These are phyloP conservation scores for Sarocladiaceae sp. DNA, from an alignment of 2,329 filamentous ascomycete species.

Conservation along the genomic window DNA sequence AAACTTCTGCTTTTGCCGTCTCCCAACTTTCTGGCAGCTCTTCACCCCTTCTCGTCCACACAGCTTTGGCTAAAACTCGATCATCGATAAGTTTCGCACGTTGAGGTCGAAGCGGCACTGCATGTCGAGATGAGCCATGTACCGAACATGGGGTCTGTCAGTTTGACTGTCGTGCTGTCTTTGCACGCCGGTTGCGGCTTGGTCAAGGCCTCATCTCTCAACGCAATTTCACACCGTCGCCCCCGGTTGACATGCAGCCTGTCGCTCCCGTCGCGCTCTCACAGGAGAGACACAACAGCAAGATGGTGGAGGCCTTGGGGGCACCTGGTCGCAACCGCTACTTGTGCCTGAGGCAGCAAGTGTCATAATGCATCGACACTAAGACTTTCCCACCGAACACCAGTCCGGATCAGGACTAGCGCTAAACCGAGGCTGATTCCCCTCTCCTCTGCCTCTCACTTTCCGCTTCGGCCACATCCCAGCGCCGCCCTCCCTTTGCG, in stretches of 20 bases:
- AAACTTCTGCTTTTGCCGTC: conserved; percentile 1
- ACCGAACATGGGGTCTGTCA: not conserved
- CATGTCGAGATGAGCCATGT: not conserved
- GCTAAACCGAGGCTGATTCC: conserved; percentile 7
- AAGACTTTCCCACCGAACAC: not conserved
- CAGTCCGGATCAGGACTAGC: not conserved
- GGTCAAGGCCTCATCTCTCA: not conserved
- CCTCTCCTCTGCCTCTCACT: conserved; percentile 6
- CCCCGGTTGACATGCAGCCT: not conserved
- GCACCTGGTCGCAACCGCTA: no score
- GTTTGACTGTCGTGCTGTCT: not conserved
- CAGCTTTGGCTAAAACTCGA: conserved; percentile 1
- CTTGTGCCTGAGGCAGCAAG: conserved; percentile 6
- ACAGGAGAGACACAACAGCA: not conserved
- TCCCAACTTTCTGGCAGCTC: conserved; percentile 1
- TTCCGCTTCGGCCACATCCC: conserved; percentile 7
- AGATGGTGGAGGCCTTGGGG: not conserved
- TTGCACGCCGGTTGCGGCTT: conserved; percentile 4
- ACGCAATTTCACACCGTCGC: conserved; percentile 5
- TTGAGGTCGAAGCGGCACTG: not conserved
- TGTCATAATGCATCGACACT: conserved; percentile 8
- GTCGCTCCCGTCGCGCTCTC: not conserved
- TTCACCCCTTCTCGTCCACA: not conserved
- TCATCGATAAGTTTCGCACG: not conserved
- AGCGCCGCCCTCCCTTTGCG: conserved; percentile 4